phyloP scores from a whole-genome alignment of 2,329 filamentous ascomycete genomes.

The Alternaria sp. region DNA sequence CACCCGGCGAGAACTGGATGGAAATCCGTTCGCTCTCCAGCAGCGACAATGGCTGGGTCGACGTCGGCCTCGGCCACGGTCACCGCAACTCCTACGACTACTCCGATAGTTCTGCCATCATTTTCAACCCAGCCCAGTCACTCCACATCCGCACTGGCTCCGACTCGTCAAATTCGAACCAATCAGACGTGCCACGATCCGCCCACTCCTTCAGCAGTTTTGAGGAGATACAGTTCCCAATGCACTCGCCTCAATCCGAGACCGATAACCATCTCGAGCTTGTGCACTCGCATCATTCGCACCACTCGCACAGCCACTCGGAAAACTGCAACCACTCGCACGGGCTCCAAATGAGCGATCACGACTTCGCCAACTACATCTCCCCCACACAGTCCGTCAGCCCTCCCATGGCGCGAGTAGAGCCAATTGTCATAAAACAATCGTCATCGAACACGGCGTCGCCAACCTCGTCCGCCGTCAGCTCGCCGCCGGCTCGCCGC shows the following conservation, averaged over 20 bases:
- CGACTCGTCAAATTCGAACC: slow-evolving; percentile 83
- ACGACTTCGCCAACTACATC: slow-evolving; percentile 49
- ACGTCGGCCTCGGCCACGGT: slow-evolving; percentile 65
- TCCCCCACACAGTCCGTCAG: slow-evolving; percentile 64
- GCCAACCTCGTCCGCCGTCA: slow-evolving; percentile 62
- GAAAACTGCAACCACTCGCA: slow-evolving; percentile 40
- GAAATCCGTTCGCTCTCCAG: slow-evolving; percentile 88
- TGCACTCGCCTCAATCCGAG: slow-evolving; percentile 85
- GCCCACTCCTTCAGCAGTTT: slow-evolving; percentile 80
- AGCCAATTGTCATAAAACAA: slow-evolving; percentile 74
- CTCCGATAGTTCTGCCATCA: slow-evolving; percentile 66
- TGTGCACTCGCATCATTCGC: slow-evolving; percentile 26
- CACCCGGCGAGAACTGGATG: slow-evolving; percentile 80
- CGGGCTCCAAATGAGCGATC: slow-evolving; percentile 31
- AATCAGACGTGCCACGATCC: slow-evolving; percentile 67
- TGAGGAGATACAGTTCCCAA: slow-evolving; percentile 74
- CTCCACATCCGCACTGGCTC: slow-evolving; percentile 87
- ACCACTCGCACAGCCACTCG: slow-evolving; percentile 35
- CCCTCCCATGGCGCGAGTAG: slow-evolving; percentile 71
- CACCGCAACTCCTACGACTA: slow-evolving; percentile 74
- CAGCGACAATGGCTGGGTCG: slow-evolving; percentile 86
- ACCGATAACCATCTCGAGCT: slow-evolving; percentile 43
- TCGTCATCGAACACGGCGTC: slow-evolving; percentile 66
- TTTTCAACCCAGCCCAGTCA: slow-evolving; percentile 92
- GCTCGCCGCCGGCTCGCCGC: slow-evolving; percentile 70